Conservation (phyloP, 23 red algal species). For the Gracilaria domingensis region DNA sequence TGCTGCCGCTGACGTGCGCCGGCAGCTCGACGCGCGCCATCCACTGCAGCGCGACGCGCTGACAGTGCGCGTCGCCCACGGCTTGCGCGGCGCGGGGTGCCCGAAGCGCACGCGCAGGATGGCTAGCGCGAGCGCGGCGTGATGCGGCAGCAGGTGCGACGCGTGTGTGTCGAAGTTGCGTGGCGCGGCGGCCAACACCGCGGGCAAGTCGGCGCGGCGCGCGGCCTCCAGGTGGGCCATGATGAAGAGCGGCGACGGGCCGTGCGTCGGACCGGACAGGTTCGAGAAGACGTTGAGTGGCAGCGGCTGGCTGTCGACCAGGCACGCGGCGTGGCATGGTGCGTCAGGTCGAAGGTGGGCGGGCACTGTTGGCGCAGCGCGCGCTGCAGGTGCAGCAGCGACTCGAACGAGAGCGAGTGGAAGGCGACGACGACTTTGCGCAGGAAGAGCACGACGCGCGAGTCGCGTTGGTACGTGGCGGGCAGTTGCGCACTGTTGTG, state of each 20-base stretch:
- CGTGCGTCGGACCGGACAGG: not conserved
- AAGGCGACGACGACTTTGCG: constrained; percentile 65
- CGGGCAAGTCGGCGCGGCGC: constrained; percentile 32
- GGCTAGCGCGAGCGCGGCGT: constrained; percentile 60
- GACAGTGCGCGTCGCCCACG: constrained; percentile 15
- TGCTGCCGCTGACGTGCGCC: not conserved
- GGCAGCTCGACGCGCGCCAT: constrained; percentile 22
- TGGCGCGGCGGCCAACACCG: constrained; percentile 16
- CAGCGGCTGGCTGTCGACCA: not conserved
- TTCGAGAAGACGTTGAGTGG: not conserved
- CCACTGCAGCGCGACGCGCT: constrained; percentile 43
- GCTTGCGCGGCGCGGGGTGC: constrained; percentile 43
- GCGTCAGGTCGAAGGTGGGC: not conserved
- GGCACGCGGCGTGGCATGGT: not conserved
- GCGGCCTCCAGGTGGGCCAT: constrained; percentile 39
- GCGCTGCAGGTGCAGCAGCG: not conserved
- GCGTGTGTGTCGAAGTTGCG: constrained; percentile 66
- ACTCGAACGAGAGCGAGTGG: constrained; percentile 55
- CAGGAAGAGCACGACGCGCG: constrained; percentile 24
- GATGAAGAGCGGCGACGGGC: not conserved
- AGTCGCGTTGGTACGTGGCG: constrained; percentile 29
- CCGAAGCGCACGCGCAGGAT: constrained; percentile 47
- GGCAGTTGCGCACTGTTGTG: not conserved
- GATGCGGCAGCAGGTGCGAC: constrained; percentile 27
- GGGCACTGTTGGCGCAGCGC: not conserved